phyloP scores from a whole-genome alignment of 495 filamentous ascomycete species.

The Amorphotheca resinae region DNA sequence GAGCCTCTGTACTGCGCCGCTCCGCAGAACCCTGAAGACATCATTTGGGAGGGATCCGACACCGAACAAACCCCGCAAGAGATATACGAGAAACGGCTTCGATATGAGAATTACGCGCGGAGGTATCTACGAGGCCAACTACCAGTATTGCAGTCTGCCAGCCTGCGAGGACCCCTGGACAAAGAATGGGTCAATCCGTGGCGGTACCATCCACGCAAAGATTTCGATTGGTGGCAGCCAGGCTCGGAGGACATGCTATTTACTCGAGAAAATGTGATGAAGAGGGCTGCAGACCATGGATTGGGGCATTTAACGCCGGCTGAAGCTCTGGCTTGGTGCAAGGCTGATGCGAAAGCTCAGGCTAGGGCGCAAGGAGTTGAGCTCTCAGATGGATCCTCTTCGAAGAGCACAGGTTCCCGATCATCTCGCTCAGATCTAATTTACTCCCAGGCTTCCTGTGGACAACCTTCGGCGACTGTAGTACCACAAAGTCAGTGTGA shows the following conservation, averaged over 20 bases:
- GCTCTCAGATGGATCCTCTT: background rate
- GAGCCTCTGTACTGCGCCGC: constrained; percentile 11
- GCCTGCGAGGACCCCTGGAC: constrained; percentile 15
- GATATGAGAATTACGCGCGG: constrained; percentile 14
- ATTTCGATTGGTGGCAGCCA: constrained; percentile 13
- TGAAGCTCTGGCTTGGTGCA: constrained; percentile 17
- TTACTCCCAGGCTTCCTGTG: background rate
- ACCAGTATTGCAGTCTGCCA: constrained; percentile 18
- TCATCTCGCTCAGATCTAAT: background rate
- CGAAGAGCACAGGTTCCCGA: background rate
- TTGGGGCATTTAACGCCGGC: constrained; percentile 12
- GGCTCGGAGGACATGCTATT: constrained; percentile 15
- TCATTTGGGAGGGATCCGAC: constrained; percentile 18
- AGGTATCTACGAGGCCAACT: constrained; percentile 9
- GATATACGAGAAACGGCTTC: constrained; percentile 5
- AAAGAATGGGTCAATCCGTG: constrained; percentile 19
- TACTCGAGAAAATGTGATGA: constrained; percentile 16
- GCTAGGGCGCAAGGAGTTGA: background rate
- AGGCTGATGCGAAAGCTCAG: constrained; percentile 6
- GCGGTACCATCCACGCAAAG: constrained; percentile 6
- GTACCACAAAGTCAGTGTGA: too few species aligned
- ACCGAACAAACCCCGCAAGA: constrained; percentile 13
- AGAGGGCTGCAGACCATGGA: constrained; percentile 12
- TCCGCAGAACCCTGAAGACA: constrained; percentile 6
- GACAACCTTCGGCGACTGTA: too few species aligned